Evolutionary conservation across 163 green algal species (phyloP), one percentile per base, ranked within the genome.

Genomic region (Scenedesmus sp.): DNA sequence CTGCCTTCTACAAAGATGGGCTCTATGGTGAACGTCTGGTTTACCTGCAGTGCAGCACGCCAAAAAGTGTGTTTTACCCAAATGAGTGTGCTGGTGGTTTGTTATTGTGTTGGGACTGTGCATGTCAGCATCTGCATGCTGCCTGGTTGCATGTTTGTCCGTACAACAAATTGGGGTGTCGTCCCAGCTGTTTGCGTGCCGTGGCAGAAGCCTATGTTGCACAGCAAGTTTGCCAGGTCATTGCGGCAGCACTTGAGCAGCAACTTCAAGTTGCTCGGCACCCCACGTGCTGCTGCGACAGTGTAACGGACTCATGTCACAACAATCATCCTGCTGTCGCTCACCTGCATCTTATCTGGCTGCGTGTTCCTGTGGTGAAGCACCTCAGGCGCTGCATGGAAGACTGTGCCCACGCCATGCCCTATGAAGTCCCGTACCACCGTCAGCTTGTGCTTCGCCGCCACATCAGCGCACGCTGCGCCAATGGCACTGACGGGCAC

Each of bases 11-110:
- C 93, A 86, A 96, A 93, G 60, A 99, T 99, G 26, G 98, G 98
- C 96, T 99, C 98, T 60, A 99, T 99, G 0, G 98, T 99, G 95
- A 99, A 99, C 3, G 98, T 99, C 96, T 98, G 94, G 34, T 96
- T 95, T 15, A 94, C 70, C 92, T 96, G 83, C 77, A 59, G 2
- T 5, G 18, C 18, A 84, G 59, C 59, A 57, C 34, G 84, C 84
- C 52, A 55, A 52, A 52, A 1, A 64, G 0, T 52, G 23, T 52
- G 34, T 46, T 46, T 46, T 46, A 46, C 34, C 34, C 77, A 60
- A 23, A 10, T 20, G 26, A 23, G 55, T 57, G 26, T 4, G n/a
- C 56, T 84, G 77, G 23, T 13, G 18, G 70, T 15, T 6, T 77
- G 18, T 15, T 46, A 46, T 34, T 34, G 70, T 6, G 15, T 79